Base-by-base conservation (phyloP, 352 stramenopile species). In the Phytophthora cajani region DNA sequence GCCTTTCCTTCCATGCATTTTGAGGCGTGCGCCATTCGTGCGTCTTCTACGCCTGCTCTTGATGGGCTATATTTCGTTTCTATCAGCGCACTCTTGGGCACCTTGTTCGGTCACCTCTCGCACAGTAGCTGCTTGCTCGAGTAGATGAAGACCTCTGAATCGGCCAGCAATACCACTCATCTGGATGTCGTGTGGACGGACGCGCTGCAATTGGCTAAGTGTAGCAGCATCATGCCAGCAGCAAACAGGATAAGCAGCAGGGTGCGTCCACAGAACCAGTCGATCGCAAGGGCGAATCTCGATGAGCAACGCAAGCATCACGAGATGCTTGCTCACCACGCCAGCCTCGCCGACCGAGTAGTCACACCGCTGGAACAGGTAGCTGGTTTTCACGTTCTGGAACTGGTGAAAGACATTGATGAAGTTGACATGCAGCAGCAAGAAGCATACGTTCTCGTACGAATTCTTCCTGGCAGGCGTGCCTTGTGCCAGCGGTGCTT, bases 351-450 rank as follows among this genome's bases (percentile, higher is more conserved):
- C 21, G 21, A 23, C 21, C 21, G 21, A 23, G 21, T 23, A 95
- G 56, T 89, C 76, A 65, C 96, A 97, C 2, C 83, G 85, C 72
- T 97, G 83, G 64, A 84, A 92, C n/a, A 98, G 60, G 40, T 87
- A 97, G 61, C 88, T 93, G 58, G 85, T 91, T 59, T 81, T 93
- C 53, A 97, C 90, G 71, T 97, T 98, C 69, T 96, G 88, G 76
- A 98, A 98, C 30, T 97, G 73, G 60, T 97, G 92, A 69, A 97
- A 97, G 8, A 96, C 88, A 51, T 95, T 94, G 61, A 97, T 90
- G 62, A 97, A 97, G 63, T 93, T 84, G 0, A 95, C 89, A 77
- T 97, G 90, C 9, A 97, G 75, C 21, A 94, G 58, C 44, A 84
- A 94, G 64, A 95, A 95, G 46, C 81, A 77, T 40, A 93, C 75